Evolutionary conservation across 352 stramenopile genomes (phyloP), one percentile per base, ranked within the genome.

Genomic region (Pythium insidiosum): DNA sequence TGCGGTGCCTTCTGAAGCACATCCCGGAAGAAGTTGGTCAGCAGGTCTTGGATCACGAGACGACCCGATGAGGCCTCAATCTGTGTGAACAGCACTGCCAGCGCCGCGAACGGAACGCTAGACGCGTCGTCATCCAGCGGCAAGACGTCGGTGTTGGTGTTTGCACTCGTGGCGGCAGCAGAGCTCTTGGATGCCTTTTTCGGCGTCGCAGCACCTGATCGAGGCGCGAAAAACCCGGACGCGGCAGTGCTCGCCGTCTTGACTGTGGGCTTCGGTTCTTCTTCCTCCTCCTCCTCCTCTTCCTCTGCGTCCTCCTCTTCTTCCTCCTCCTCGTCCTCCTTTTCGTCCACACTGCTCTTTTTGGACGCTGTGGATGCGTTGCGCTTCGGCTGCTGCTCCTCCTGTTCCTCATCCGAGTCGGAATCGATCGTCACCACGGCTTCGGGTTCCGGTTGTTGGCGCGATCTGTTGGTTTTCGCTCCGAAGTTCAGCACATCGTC

Each of bases 21-120:
- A 21, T 75, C 64, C 20, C 66, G 78, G 48, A 95, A 95, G 49
- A 96, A 95, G 11, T 73, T 68, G 20, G 72, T 79, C n/a, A 96
- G 60, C 21, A 93, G 56, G 28, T 94, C 75, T 42, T 95, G 81
- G 43, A 95, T 95, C 37, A 77, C 70, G 12, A 93, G 64, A 20
- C 81, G 81, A 10, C 68, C 73, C 3, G 81, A 73, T 15, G 71
- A 66, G 18, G 64, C 68, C 58, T 93, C 81, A 39, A 93, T 93
- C 50, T 84, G 75, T 28, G 60, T 66, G 36, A 93, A 89, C 42
- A 93, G 61, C 23, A 70, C 63, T 0, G 81, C 79, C 1, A 93
- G 48, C 23, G 68, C 55, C 5, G 68, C 58, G 51, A 89, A 93
- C n/a, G 63, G 35, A 5, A 78, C 58, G 15, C 37, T 24, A 2